Evolutionary conservation across 2,329 filamentous ascomycete genomes (phyloP).

Genomic region (Colletotrichum graminicola): DNA sequence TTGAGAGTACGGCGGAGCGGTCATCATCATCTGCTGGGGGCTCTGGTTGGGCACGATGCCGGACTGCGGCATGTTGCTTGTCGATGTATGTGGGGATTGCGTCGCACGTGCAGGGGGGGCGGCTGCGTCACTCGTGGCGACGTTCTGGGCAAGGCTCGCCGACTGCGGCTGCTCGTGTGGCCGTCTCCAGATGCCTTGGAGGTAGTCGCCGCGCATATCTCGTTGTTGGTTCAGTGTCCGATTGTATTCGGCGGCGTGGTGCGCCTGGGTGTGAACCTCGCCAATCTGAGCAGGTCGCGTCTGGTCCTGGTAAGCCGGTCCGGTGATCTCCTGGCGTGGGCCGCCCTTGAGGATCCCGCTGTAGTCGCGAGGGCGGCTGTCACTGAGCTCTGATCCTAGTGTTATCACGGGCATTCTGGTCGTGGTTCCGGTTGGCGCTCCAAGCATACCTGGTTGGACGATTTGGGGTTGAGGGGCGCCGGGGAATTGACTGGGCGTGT

Average conservation of each 20-base stretch:
- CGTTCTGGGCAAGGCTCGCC: constrained; percentile 61
- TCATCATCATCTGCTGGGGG: constrained; percentile 73
- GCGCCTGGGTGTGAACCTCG: constrained; percentile 87
- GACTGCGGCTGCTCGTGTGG: constrained; percentile 80
- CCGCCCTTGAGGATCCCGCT: constrained; percentile 81
- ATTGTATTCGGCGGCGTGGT: constrained; percentile 92
- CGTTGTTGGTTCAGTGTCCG: constrained; percentile 85
- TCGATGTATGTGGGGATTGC: constrained; percentile 69
- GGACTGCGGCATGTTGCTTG: constrained; percentile 67
- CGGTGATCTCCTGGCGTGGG: constrained; percentile 89
- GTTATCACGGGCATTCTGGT: constrained; percentile 88
- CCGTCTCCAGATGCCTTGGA: constrained; percentile 85
- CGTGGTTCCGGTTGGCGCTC: constrained; percentile 71
- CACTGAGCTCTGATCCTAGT: constrained; percentile 80
- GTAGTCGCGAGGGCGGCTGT: constrained; percentile 84
- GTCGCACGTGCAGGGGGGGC: constrained; percentile 65
- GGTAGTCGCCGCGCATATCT: constrained; percentile 80
- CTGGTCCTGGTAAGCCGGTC: constrained; percentile 88
- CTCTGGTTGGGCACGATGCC: constrained; percentile 71
- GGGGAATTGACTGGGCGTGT: constrained; percentile 74
- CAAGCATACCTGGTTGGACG: constrained; percentile 79
- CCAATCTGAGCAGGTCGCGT: constrained; percentile 79
- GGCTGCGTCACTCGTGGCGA: constrained; percentile 58
- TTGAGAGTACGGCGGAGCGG: constrained; percentile 75
- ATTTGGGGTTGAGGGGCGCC: constrained; percentile 76